Evolutionary conservation across 106 monocot species (phyloP).

Genomic region (Phalaenopsis aphrodite): DNA sequence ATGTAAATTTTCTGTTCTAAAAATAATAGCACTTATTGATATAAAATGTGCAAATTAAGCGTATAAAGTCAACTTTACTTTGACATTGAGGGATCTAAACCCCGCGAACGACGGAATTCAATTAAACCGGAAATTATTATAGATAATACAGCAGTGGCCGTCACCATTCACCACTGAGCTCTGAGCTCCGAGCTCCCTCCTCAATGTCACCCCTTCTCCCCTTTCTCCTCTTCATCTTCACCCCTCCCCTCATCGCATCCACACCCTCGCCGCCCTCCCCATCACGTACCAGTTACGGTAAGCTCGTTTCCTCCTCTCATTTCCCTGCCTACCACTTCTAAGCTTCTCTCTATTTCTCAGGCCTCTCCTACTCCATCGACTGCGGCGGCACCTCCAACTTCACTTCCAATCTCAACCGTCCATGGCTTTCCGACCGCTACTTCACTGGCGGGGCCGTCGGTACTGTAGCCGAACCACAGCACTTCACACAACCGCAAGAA

Average conservation of each 20-base stretch:
- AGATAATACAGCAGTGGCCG: no score
- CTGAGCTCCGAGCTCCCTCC: no score
- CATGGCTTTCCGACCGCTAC: constrained; percentile 71
- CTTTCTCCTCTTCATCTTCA: constrained; percentile 3
- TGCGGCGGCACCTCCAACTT: constrained; percentile 74
- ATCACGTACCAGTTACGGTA: constrained; percentile 25
- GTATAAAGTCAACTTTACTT: no score
- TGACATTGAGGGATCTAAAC: no score
- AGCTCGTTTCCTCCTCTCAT: constrained; percentile 6
- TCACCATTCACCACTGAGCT: no score
- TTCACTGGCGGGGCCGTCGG: constrained; percentile 53
- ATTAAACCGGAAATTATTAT: no score
- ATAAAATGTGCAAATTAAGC: no score
- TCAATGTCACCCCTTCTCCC: constrained; percentile 8
- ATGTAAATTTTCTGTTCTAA: no score
- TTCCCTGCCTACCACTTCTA: background rate
- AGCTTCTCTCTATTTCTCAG: constrained; percentile 2
- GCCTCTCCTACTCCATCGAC: constrained; percentile 52
- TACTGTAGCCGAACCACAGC: constrained; percentile 58
- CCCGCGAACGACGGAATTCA: no score
- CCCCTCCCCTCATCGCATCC: constrained; percentile 7
- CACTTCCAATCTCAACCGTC: constrained; percentile 51
- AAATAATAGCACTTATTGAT: no score
- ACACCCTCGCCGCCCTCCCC: constrained; percentile 3
- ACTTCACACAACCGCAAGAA: constrained; percentile 60